Percentiles rank a stretch among this genome's conserved stretches.
phyloP scores from a whole-genome alignment of 805 yeast genomes.

The Schizosaccharomyces osmophilus region DNA sequence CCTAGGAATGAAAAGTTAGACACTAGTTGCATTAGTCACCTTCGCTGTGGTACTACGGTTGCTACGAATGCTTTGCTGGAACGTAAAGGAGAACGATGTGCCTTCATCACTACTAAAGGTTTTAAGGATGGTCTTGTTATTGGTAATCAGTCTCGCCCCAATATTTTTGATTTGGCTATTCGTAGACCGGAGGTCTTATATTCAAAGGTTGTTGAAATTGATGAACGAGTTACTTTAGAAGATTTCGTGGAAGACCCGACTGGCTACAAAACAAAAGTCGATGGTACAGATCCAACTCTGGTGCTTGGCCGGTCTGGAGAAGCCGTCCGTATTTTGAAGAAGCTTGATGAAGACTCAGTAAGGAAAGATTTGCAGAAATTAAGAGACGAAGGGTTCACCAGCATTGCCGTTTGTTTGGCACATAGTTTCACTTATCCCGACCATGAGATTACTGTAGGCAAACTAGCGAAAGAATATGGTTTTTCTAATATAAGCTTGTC shows the following conservation, averaged over 20 bases:
- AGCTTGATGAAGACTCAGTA: slow-evolving; percentile 25
- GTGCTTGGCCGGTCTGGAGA: slow-evolving; percentile 46
- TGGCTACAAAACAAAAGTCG: background rate
- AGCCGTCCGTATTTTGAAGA: slow-evolving; percentile 29
- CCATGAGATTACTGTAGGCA: slow-evolving; percentile 38
- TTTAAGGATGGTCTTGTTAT: slow-evolving; percentile 59
- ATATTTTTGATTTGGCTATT: slow-evolving; percentile 63
- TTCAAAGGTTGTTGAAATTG: slow-evolving; percentile 55
- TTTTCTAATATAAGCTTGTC: slow-evolving; percentile 47
- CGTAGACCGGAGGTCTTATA: slow-evolving; percentile 48
- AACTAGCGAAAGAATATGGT: slow-evolving; percentile 39
- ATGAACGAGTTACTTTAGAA: slow-evolving; percentile 72
- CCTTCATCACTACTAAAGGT: slow-evolving; percentile 67
- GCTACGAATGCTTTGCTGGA: slow-evolving; percentile 89
- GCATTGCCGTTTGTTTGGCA: slow-evolving; percentile 45
- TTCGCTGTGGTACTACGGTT: slow-evolving; percentile 82
- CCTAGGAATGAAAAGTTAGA: slow-evolving; percentile 28
- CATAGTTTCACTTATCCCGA: slow-evolving; percentile 52
- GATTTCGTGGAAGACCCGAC: slow-evolving; percentile 54
- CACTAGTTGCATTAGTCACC: slow-evolving; percentile 24
- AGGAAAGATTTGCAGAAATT: slow-evolving; percentile 20
- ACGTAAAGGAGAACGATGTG: slow-evolving; percentile 75
- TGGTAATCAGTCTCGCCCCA: slow-evolving; percentile 82
- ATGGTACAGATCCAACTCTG: slow-evolving; percentile 15
- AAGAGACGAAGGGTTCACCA: slow-evolving; percentile 33